Conservation (phyloP, 208 protist genomes). For the Trichomonas vaginalis region DNA sequence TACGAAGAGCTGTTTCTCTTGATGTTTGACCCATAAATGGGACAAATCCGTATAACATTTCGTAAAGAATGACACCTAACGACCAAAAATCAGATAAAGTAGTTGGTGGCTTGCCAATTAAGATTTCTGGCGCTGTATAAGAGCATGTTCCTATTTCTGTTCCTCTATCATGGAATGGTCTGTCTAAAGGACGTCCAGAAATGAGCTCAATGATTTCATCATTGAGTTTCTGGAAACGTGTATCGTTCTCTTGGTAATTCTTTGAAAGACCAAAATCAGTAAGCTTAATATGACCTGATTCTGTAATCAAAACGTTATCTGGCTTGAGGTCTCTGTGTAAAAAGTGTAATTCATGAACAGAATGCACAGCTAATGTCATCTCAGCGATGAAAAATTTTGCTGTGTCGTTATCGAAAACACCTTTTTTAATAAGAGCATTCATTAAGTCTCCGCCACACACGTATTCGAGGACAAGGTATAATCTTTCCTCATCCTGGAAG, state of each 20-base stretch:
- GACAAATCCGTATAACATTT: conserved; percentile 51
- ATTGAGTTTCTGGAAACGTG: neutral
- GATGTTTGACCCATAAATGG: conserved; percentile 48
- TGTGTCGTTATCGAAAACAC: conserved; percentile 42
- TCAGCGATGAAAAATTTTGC: conserved; percentile 51
- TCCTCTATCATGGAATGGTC: neutral
- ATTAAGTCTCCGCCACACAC: conserved; percentile 54
- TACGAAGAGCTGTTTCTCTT: conserved; percentile 48
- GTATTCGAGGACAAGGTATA: conserved; percentile 58
- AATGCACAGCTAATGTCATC: conserved; percentile 44
- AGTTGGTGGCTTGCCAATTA: neutral
- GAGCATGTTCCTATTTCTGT: neutral
- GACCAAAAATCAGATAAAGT: conserved; percentile 48
- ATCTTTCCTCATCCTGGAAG: conserved; percentile 44
- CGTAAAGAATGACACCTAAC: conserved; percentile 53
- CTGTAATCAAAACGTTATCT: conserved; percentile 11
- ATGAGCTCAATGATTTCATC: neutral
- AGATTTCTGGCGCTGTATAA: neutral
- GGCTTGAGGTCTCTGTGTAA: conserved; percentile 24
- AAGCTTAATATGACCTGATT: conserved; percentile 17
- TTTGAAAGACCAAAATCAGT: conserved; percentile 23
- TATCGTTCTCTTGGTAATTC: neutral
- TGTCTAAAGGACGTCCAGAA: too few species aligned
- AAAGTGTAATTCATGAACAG: conserved; percentile 45
- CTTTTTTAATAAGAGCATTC: conserved; percentile 45